Percentiles rank a stretch among this genome's conserved stretches.
phyloP scores from a whole-genome alignment of 78 protist species.

The Planoprotostelium fungivorum region DNA sequence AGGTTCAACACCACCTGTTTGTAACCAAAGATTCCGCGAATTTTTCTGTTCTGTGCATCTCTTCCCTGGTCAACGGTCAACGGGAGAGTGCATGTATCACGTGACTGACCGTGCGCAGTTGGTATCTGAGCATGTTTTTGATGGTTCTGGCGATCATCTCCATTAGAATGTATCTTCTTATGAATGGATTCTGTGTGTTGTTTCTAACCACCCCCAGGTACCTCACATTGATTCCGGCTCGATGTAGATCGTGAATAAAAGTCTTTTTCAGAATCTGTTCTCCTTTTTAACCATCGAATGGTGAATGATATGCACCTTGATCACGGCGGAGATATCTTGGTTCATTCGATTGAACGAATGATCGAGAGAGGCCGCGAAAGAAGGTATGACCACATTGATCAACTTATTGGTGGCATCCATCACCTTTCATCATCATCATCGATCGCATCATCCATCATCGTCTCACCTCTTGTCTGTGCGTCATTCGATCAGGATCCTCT shows the following conservation, averaged over 20 bases:
- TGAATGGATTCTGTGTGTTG: constrained; percentile 11
- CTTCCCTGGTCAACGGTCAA: not conserved
- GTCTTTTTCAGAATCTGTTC: not conserved
- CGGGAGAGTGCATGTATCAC: not conserved
- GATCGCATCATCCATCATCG: not conserved
- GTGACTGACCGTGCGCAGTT: constrained; percentile 19
- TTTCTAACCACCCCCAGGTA: constrained; percentile 42
- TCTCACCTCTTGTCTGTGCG: constrained; percentile 1
- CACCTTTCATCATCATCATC: not conserved
- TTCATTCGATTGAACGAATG: not conserved
- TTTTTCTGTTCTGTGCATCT: not conserved
- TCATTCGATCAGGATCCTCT: not conserved
- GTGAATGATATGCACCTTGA: constrained; percentile 8
- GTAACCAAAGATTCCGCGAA: not conserved
- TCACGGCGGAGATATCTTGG: not conserved
- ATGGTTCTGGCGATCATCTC: constrained; percentile 65
- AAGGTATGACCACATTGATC: not conserved
- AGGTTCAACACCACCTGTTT: constrained; percentile 49
- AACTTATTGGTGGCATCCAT: not conserved
- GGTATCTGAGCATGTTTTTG: constrained; percentile 49
- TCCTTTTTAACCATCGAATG: constrained; percentile 11
- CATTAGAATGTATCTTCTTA: constrained; percentile 44
- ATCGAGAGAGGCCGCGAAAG: not conserved
- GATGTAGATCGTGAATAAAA: not conserved
- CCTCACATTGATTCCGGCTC: constrained; percentile 45